Conservation (phyloP, 129 eudicot genomes). For the Arctium lappa region DNA sequence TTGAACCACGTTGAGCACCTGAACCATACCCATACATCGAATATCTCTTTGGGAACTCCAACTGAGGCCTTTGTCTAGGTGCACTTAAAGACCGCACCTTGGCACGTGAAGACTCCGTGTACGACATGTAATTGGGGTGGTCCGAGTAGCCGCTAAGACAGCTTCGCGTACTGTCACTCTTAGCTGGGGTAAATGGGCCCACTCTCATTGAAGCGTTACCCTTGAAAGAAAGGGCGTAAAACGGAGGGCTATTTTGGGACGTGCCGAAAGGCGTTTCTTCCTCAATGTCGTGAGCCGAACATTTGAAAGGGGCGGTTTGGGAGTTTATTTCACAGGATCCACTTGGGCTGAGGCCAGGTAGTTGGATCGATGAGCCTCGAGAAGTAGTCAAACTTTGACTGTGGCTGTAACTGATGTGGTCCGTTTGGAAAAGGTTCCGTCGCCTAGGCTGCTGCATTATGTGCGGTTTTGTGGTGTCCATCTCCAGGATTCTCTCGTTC, state of each 20-base stretch:
- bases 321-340: slow-evolving; percentile 69
- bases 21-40: slow-evolving; percentile 49
- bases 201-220: slow-evolving; percentile 32
- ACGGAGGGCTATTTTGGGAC: slow-evolving; percentile 55
- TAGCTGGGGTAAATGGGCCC: slow-evolving; percentile 57
- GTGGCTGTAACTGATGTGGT: slow-evolving; percentile 36
- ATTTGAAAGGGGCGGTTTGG: slow-evolving; percentile 25
- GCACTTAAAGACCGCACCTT: slow-evolving; percentile 79
- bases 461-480: slow-evolving; percentile 49
- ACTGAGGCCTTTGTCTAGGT: slow-evolving; percentile 63
- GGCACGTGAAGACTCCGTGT: slow-evolving; percentile 78
- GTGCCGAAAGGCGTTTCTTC: slow-evolving; percentile 49
- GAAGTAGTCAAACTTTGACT: slow-evolving; percentile 65
- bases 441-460: slow-evolving; percentile 29
- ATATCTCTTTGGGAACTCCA: slow-evolving; percentile 61
- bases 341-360: slow-evolving; percentile 45
- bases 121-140: slow-evolving; percentile 86
- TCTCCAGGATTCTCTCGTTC: slow-evolving; percentile 57
- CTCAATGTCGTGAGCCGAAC: slow-evolving; percentile 9
- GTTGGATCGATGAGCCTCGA: slow-evolving; percentile 58
- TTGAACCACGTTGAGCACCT: slow-evolving; percentile 31
- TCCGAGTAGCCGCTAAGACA: slow-evolving; percentile 68
- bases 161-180: slow-evolving; percentile 67
- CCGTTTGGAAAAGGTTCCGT: slow-evolving; percentile 50
- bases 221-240: slow-evolving; percentile 38